A percentile compares a stretch with the other conserved stretches of the same genome.
These are phyloP conservation scores for Ceriops zippeliana DNA, from an alignment of 345 rosid species.

Conservation along the genomic window DNA sequence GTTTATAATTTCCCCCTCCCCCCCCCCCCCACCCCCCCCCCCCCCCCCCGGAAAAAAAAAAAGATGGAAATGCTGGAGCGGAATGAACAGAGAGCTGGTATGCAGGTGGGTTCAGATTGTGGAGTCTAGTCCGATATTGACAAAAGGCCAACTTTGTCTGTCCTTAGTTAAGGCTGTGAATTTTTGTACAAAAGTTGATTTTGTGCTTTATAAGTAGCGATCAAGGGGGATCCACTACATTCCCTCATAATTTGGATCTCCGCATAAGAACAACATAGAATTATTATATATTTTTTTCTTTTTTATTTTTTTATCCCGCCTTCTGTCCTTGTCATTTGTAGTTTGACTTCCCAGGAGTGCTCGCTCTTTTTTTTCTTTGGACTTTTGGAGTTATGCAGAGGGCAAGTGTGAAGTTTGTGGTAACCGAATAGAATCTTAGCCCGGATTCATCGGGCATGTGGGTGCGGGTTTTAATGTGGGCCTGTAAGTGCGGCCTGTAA, in stretches of 20 bases:
- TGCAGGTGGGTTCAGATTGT: neutral
- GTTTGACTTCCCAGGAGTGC: neutral
- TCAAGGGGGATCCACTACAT: conserved; percentile 1
- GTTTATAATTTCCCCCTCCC: neutral
- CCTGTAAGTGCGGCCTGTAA: too few relatives aligned
- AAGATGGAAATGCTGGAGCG: neutral
- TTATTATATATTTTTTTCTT: neutral
- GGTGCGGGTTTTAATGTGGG: too few relatives aligned
- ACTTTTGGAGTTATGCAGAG: neutral
- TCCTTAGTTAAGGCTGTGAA: conserved; percentile 13
- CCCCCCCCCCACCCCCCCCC: too few relatives aligned
- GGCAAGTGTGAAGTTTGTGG: too few relatives aligned
- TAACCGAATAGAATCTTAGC: too few relatives aligned
- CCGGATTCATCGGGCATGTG: too few relatives aligned
- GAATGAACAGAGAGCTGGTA: too few relatives aligned
- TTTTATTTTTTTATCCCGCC: neutral
- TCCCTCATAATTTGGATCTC: neutral
- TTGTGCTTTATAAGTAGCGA: conserved; percentile 5
- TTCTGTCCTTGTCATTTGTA: neutral
- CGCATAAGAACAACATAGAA: neutral
- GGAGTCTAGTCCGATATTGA: conserved; percentile 9
- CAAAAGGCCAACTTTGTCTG: conserved; percentile 1
- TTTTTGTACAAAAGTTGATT: conserved; percentile 16
- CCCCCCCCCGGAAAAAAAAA: too few relatives aligned
- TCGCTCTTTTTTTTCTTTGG: neutral